Percentiles rank a stretch among this genome's conserved stretches.
Conservation (phyloP, 495 filamentous ascomycete species). For the Neurospora sublineolata region DNA sequence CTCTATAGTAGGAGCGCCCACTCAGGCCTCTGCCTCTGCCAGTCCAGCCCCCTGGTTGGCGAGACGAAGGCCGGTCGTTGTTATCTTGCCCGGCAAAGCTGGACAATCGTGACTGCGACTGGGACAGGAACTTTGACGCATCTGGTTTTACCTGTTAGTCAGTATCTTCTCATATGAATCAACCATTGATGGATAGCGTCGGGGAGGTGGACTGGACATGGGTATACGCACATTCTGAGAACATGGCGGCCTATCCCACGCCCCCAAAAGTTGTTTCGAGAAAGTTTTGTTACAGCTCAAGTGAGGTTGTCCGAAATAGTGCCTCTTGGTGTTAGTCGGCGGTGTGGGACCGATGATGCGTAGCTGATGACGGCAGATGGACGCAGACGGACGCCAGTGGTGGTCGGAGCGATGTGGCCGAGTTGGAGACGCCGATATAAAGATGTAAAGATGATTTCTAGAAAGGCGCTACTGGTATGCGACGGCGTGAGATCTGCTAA, state of each 20-base stretch:
- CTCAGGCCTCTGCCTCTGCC: constrained; percentile 25
- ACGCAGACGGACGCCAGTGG: background rate
- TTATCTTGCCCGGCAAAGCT: constrained; percentile 52
- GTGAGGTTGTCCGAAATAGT: background rate
- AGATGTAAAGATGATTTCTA: background rate
- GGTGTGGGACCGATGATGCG: background rate
- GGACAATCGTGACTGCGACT: constrained; percentile 80
- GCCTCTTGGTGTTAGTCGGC: background rate
- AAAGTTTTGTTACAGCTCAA: background rate
- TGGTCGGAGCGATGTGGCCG: background rate
- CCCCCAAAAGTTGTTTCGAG: constrained; percentile 3
- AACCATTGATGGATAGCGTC: constrained; percentile 3
- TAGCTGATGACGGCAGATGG: background rate
- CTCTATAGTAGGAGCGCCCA: constrained; percentile 23
- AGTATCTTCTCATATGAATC: too few relatives aligned
- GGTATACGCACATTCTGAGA: constrained; percentile 81
- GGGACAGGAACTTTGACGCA: constrained; percentile 92
- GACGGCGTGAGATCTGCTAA: background rate
- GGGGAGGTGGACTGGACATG: background rate
- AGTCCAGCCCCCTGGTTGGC: constrained; percentile 23
- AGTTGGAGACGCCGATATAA: background rate
- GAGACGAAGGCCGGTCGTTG: constrained; percentile 26
- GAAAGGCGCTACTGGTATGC: background rate
- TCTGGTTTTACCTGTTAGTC: constrained; percentile 42
- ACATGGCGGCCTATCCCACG: constrained; percentile 48